A percentile compares a stretch with the other conserved stretches of the same genome.
Evolutionary conservation across 371 early-diverging fungal genomes (phyloP).

Genomic region (Circinella umbellata): DNA sequence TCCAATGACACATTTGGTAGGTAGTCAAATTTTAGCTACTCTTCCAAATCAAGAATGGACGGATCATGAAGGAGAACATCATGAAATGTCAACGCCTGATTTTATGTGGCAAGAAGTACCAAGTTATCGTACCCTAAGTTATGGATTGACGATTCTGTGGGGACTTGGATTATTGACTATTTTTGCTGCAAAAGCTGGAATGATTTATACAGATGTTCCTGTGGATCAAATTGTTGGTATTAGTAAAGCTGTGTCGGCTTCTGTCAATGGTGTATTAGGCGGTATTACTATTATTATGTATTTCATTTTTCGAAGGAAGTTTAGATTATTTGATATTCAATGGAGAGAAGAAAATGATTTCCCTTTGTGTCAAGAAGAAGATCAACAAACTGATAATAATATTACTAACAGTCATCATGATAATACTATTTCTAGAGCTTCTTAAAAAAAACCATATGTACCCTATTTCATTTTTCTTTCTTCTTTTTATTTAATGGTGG

Average conservation of each 20-base stretch:
- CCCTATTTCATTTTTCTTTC: no score
- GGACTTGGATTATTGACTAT: background rate
- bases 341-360: no score
- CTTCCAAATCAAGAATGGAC: slow-evolving; percentile 27
- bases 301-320: no score
- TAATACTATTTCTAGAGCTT: no score
- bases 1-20: slow-evolving; percentile 39
- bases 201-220: background rate
- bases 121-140: slow-evolving; percentile 12
- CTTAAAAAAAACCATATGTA: no score
- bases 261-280: no score
- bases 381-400: no score
- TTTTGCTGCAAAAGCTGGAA: background rate
- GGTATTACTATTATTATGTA: no score
- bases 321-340: no score
- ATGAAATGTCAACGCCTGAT: slow-evolving; percentile 22
- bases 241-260: background rate
- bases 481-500: no score
- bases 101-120: slow-evolving; percentile 30
- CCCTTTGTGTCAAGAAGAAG: background rate
- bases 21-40: slow-evolving; percentile 34
- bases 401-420: no score
- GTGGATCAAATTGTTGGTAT: background rate
- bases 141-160: background rate
- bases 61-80: slow-evolving; percentile 26